phyloP scores from a whole-genome alignment of 495 filamentous ascomycete genomes.

The Ramalina intermedia region DNA sequence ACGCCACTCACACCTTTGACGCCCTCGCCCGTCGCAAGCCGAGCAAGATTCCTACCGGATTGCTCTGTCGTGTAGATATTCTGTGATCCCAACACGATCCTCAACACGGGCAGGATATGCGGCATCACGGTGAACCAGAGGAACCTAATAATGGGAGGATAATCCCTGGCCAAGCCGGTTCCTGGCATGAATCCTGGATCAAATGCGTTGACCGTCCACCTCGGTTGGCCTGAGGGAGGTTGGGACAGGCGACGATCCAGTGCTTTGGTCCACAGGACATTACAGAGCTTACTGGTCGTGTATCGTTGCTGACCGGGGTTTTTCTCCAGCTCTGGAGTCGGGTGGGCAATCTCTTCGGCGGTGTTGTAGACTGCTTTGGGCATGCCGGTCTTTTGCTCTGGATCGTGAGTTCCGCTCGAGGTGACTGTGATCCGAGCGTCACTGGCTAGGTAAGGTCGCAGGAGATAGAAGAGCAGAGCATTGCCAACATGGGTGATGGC shows the following conservation, averaged over 20 bases:
- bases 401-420: conserved; percentile 23
- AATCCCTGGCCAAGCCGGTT: conserved; percentile 25
- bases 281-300: conserved; percentile 15
- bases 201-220: conserved; percentile 24
- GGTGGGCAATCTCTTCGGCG: conserved; percentile 22
- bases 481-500: conserved; percentile 26
- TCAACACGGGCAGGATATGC: conserved; percentile 20
- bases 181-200: conserved; percentile 36
- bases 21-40: conserved; percentile 19
- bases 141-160: conserved; percentile 4
- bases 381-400: conserved; percentile 18
- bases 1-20: conserved; percentile 20
- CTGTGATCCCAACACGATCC: conserved; percentile 10
- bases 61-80: conserved; percentile 27
- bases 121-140: conserved; percentile 25
- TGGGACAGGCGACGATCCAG: conserved; percentile 20
- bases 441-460: conserved; percentile 29
- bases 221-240: conserved; percentile 9
- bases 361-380: conserved; percentile 19
- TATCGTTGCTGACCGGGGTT: conserved; percentile 20
- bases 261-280: conserved; percentile 28
- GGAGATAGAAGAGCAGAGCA: conserved; percentile 37
- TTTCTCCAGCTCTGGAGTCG: conserved; percentile 11
- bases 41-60: conserved; percentile 23
- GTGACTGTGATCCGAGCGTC: conserved; percentile 32